phyloP scores from a whole-genome alignment of 148 eudicot genomes.

The Spergularia marina region DNA sequence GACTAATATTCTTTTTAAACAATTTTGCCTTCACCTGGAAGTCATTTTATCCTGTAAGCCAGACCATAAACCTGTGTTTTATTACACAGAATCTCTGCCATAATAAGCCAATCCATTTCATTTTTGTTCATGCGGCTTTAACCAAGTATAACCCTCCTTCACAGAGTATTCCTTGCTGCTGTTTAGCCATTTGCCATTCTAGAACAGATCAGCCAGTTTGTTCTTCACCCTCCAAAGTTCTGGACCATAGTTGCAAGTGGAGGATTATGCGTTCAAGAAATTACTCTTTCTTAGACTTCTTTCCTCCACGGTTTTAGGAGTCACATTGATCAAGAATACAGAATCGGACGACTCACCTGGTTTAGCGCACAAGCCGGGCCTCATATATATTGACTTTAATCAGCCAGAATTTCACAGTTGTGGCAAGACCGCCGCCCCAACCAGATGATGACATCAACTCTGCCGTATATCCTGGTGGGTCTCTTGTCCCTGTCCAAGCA shows the following conservation, averaged over 20 bases:
- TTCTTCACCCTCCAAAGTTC: constrained; percentile 8
- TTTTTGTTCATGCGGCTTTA: too few species aligned
- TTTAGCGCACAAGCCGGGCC: constrained; percentile 85
- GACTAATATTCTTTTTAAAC: too few species aligned
- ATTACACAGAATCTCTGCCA: too few species aligned
- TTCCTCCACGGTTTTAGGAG: constrained; percentile 74
- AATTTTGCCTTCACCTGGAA: too few species aligned
- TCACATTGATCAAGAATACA: constrained; percentile 51
- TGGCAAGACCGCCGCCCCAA: constrained; percentile 70
- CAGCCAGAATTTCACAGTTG: constrained; percentile 82
- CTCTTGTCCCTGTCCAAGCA: constrained; percentile 84
- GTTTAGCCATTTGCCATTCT: constrained; percentile 27
- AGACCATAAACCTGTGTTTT: too few species aligned
- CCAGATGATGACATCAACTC: constrained; percentile 91
- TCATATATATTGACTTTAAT: constrained; percentile 73
- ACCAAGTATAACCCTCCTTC: too few species aligned
- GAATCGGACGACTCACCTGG: constrained; percentile 98
- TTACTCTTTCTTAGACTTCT: constrained; percentile 76
- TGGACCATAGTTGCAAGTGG: constrained; percentile 83
- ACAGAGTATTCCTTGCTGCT: too few species aligned
- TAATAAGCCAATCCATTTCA: too few species aligned
- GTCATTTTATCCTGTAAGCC: too few species aligned
- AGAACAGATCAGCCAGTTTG: too few species aligned
- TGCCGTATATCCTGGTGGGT: constrained; percentile 96
- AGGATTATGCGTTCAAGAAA: constrained; percentile 77